Percentiles rank a stretch among this genome's conserved stretches.
These are phyloP conservation scores for Stemphylium lycopersici DNA, from an alignment of 2,329 filamentous ascomycete genomes.

Conservation along the genomic window DNA sequence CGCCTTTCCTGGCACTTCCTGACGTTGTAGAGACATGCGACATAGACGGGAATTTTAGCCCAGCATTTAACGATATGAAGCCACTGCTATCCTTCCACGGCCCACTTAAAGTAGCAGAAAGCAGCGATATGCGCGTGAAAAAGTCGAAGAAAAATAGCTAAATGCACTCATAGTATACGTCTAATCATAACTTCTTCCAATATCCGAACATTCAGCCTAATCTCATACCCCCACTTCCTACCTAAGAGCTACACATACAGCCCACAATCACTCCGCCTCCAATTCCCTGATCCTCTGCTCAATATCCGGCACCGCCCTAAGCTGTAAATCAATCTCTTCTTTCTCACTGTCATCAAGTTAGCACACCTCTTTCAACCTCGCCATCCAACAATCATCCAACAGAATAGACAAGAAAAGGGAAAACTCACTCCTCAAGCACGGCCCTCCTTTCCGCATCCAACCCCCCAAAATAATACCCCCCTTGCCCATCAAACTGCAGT, in stretches of 20 bases:
- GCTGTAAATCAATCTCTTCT: constrained; percentile 85
- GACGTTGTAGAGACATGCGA: no score
- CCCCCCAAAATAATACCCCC: constrained; percentile 85
- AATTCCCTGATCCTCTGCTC: constrained; percentile 85
- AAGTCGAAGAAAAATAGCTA: no score
- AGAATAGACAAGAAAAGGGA: neutral
- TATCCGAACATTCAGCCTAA: no score
- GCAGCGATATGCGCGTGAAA: no score
- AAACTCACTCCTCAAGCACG: constrained; percentile 77
- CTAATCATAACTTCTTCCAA: neutral
- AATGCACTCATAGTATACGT: no score
- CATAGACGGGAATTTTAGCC: no score
- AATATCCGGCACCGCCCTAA: constrained; percentile 86
- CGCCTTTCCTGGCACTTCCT: no score
- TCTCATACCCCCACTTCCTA: neutral
- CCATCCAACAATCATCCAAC: no score
- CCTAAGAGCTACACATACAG: neutral
- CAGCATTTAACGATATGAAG: no score
- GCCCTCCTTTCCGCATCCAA: constrained; percentile 87
- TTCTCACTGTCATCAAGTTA: constrained; percentile 68
- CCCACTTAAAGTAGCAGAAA: no score
- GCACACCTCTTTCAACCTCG: constrained; percentile 11
- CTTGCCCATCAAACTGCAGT: constrained; percentile 94
- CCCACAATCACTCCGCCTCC: constrained; percentile 45
- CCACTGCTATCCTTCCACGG: no score